These are phyloP conservation scores for Yamadazyma oceani DNA, from an alignment of 1,139 yeast species.

Conservation along the genomic window DNA sequence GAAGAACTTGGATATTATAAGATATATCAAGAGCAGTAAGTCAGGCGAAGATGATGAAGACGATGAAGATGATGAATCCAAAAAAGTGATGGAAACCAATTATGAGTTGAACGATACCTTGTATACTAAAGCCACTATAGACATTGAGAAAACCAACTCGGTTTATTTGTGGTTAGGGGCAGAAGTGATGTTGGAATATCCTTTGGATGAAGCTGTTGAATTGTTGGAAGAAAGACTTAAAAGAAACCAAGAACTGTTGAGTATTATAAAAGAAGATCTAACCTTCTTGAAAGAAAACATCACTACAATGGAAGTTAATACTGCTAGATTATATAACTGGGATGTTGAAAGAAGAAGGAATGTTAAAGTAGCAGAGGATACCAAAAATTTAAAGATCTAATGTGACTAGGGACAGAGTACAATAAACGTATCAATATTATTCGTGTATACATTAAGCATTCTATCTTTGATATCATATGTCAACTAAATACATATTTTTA, in stretches of 20 bases:
- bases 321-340: slow-evolving; percentile 95
- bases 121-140: slow-evolving; percentile 77
- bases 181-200: slow-evolving; percentile 94
- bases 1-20: slow-evolving; percentile 75
- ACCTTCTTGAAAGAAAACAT: slow-evolving; percentile 89
- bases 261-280: slow-evolving; percentile 74
- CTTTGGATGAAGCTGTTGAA: slow-evolving; percentile 80
- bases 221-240: slow-evolving; percentile 63
- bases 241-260: slow-evolving; percentile 60
- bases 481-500: no score
- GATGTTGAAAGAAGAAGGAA: slow-evolving; percentile 82
- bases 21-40: slow-evolving; percentile 52
- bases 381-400: slow-evolving; percentile 25
- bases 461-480: no score
- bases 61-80: slow-evolving; percentile 30
- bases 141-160: slow-evolving; percentile 41
- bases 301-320: slow-evolving; percentile 97
- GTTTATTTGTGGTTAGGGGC: slow-evolving; percentile 97
- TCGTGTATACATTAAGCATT: no score
- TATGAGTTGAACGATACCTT: slow-evolving; percentile 92
- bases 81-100: slow-evolving; percentile 58
- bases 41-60: slow-evolving; percentile 10
- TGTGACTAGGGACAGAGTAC: no score
- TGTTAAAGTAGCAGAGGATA: slow-evolving; percentile 35
- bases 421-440: no score